These are phyloP conservation scores for Diaporthe sp. DNA, from an alignment of 2,329 filamentous ascomycete species.

Conservation along the genomic window DNA sequence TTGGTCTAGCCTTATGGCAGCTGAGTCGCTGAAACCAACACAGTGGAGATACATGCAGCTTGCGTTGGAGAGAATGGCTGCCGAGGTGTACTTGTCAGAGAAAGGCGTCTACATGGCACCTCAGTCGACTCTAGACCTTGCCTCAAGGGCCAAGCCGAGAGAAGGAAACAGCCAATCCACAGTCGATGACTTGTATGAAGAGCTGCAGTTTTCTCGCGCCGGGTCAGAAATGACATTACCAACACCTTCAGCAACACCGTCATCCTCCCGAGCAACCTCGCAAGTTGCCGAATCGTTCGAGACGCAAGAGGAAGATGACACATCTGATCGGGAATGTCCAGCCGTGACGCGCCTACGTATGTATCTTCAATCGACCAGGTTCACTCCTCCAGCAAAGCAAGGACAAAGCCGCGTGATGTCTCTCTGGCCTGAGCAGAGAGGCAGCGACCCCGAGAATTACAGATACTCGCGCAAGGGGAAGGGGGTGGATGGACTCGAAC, in stretches of 20 bases:
- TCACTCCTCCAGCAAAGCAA: constrained; percentile 44
- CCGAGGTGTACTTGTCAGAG: constrained; percentile 38
- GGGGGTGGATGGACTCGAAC: constrained; percentile 10
- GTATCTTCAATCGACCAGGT: constrained; percentile 50
- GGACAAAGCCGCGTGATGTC: constrained; percentile 48
- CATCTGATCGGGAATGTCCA: constrained; percentile 44
- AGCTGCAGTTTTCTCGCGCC: constrained; percentile 9
- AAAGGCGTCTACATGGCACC: constrained; percentile 30
- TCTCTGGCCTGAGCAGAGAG: constrained; percentile 52
- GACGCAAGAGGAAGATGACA: background rate
- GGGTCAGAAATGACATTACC: constrained; percentile 29
- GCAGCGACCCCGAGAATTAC: constrained; percentile 51
- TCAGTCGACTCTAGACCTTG: constrained; percentile 26
- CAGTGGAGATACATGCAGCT: constrained; percentile 38
- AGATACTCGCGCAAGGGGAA: constrained; percentile 44
- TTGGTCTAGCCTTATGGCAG: constrained; percentile 36
- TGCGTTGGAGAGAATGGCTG: constrained; percentile 38
- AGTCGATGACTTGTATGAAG: background rate
- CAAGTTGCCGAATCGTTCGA: constrained; percentile 24
- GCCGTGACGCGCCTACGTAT: constrained; percentile 51
- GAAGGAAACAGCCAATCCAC: background rate
- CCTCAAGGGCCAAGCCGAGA: background rate
- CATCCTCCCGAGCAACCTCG: constrained; percentile 38
- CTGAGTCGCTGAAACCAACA: constrained; percentile 30
- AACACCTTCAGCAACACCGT: constrained; percentile 38